Evolutionary conservation across 805 yeast species (phyloP).

Genomic region (Candida hispaniensis): DNA sequence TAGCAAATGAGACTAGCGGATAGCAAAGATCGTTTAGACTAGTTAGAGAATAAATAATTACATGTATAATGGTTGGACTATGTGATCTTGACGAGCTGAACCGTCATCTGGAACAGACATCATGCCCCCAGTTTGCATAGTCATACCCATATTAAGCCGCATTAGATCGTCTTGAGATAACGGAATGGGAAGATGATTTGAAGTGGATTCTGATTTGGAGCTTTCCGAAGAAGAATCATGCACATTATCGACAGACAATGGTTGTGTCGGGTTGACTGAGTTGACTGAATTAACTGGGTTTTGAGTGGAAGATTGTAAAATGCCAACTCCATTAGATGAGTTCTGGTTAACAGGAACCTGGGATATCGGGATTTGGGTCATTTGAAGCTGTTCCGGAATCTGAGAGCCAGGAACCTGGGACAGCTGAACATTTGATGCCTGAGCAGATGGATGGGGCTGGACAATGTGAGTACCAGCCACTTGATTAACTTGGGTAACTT

Average conservation of each 20-base stretch:
- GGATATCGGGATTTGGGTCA: slow-evolving; percentile 1
- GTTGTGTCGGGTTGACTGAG: no score
- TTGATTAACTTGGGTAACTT: background rate
- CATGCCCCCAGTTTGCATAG: slow-evolving; percentile 14
- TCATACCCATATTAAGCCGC: slow-evolving; percentile 11
- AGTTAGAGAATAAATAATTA: no score
- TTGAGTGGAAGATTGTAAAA: no score
- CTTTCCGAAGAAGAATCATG: slow-evolving; percentile 1
- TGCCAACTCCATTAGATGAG: slow-evolving; percentile 6
- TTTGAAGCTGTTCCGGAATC: no score
- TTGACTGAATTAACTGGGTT: no score
- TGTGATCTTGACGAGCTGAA: background rate
- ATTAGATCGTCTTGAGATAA: no score
- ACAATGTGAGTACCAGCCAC: background rate
- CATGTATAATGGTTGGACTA: slow-evolving; percentile 14
- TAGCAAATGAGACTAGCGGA: no score
- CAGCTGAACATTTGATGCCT: no score
- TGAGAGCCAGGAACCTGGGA: no score
- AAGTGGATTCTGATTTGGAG: no score
- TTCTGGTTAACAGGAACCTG: background rate
- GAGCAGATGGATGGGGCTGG: background rate
- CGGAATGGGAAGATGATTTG: no score
- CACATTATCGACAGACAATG: slow-evolving; percentile 9
- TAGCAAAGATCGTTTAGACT: no score
- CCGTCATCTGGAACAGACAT: slow-evolving; percentile 7